Evolutionary conservation across 139 green algal genomes (phyloP).

Genomic region (Astrephomene gubernaculifera): DNA sequence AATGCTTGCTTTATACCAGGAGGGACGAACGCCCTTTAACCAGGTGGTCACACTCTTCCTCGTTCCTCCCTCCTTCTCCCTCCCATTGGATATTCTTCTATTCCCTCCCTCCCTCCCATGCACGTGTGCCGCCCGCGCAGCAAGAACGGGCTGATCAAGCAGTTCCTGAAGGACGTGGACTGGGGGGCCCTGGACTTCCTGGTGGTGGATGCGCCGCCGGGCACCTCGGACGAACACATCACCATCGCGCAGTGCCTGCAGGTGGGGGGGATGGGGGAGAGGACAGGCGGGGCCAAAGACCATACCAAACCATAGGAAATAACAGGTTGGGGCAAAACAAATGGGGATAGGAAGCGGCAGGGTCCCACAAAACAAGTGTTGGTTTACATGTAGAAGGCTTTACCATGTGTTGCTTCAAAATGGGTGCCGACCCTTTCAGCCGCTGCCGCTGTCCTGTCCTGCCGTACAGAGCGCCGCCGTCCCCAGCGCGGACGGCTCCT

Average conservation of each 20-base stretch:
- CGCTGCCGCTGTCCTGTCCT: no score
- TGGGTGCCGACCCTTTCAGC: no score
- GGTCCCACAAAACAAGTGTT: no score
- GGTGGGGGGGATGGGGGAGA: slow-evolving; percentile 17
- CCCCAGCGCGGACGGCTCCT: neutral
- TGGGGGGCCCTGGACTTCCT: slow-evolving; percentile 97
- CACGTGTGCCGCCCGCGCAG: slow-evolving; percentile 44
- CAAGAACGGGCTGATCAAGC: slow-evolving; percentile 97
- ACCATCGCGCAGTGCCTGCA: slow-evolving; percentile 91
- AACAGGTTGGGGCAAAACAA: no score
- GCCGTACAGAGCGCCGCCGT: neutral
- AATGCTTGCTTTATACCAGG: no score
- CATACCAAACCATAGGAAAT: no score
- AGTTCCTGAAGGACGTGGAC: slow-evolving; percentile 97
- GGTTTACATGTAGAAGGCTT: no score
- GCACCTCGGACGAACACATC: slow-evolving; percentile 98
- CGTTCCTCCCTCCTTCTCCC: neutral
- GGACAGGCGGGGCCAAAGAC: no score
- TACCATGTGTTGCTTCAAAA: no score
- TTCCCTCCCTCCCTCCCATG: neutral
- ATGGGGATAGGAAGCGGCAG: no score
- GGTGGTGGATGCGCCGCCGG: slow-evolving; percentile 96
- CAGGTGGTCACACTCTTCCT: no score
- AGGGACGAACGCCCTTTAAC: no score
- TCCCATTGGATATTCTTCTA: neutral